Evolutionary conservation across 169 alveolate species (phyloP), one percentile per base, ranked within the genome.

Genomic region (Cryptosporidium canis): DNA sequence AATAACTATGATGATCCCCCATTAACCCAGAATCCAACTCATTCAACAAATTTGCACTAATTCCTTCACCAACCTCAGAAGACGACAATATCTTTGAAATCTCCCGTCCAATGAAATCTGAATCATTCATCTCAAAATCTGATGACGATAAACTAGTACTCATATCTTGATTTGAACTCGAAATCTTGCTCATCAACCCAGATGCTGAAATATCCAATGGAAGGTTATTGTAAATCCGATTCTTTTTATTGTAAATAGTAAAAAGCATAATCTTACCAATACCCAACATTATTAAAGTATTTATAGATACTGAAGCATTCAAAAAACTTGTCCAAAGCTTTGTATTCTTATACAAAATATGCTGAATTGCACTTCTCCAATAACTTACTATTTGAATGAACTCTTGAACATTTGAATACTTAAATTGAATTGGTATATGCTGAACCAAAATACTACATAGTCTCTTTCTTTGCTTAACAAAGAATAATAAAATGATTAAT

Each of bases 321-420:
- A 77, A 56, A 39, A 77, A 77, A 16, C 39, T 7, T n/a, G 70
- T 77, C 87, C 87, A 77, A 24, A 77, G 72, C 64, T 77, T 77
- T 44, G 87, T 77, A 44, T 77, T 77, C 48, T 77, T 77, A 33
- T 77, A 77, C 6, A 77, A 43, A 21, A 77, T 61, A 21, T 77
- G 87, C 29, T 77, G 87, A 16, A 77, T 61, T 18, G 72, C 87
- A 61, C 87, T 77, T 44, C 87, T 77, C 87, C 87, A 77, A 31
- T 77, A 77, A 31, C 87, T 77, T 7, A 77, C 64, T 2, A 77
- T 61, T 77, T 77, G 87, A 31, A 77, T 77, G 61, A 77, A 77
- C 37, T 77, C 87, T 41, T 77, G 87, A 39, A 61, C 87, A 44
- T 77, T 77, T 77, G 87, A 77, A 12, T 77, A 77, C 43, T 61